phyloP scores from a whole-genome alignment of 495 filamentous ascomycete species.

The Aspergillus biplanus region DNA sequence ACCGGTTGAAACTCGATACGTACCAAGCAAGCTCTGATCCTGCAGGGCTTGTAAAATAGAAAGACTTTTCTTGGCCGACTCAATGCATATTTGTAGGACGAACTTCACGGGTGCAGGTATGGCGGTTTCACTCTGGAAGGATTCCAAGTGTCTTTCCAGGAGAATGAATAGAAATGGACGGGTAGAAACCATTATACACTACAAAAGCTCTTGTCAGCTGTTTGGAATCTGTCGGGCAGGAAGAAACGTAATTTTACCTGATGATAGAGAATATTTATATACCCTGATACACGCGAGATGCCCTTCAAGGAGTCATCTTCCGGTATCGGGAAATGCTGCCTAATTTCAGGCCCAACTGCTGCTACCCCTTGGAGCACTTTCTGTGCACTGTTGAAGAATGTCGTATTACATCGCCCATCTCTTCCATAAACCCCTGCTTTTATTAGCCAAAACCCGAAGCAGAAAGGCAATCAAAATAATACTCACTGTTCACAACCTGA shows the following conservation, averaged over 20 bases:
- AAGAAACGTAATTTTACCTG: conserved; percentile 27
- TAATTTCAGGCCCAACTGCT: conserved; percentile 41
- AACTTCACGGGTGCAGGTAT: conserved; percentile 34
- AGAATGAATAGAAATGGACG: conserved; percentile 46
- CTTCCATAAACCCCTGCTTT: conserved; percentile 44
- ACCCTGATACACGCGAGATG: conserved; percentile 43
- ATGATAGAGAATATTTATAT: conserved; percentile 49
- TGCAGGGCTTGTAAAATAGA: conserved; percentile 42
- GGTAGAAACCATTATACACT: conserved; percentile 48
- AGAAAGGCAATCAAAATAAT: not conserved
- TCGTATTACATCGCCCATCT: conserved; percentile 43
- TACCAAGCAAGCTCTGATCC: conserved; percentile 45
- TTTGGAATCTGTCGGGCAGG: not conserved
- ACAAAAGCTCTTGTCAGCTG: not conserved
- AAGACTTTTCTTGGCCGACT: conserved; percentile 45
- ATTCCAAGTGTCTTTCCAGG: conserved; percentile 39
- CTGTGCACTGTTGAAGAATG: conserved; percentile 44
- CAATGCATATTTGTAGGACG: conserved; percentile 45
- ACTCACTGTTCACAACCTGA: conserved; percentile 43
- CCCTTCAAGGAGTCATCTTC: conserved; percentile 35
- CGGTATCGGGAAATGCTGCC: conserved; percentile 34
- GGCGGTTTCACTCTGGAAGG: conserved; percentile 23
- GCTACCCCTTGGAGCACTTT: conserved; percentile 41
- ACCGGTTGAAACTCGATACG: not conserved
- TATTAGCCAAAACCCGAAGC: not conserved